phyloP scores from a whole-genome alignment of 371 early-diverging fungal species.

The Paraphysoderma sedebokerense region DNA sequence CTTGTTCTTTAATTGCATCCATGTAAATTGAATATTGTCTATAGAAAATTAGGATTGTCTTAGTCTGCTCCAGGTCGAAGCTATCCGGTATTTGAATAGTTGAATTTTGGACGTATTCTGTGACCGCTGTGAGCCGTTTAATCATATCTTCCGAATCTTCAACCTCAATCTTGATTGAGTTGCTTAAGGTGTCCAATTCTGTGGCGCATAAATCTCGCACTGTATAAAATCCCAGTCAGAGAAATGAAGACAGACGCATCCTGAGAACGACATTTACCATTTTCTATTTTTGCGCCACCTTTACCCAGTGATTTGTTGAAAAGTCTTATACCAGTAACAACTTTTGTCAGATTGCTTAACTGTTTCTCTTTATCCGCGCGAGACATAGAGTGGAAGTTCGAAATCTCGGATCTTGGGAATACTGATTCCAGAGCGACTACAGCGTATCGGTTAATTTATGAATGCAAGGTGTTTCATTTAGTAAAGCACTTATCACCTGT shows the following conservation, averaged over 20 bases:
- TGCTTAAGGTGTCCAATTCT: too few species aligned
- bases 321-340: slow-evolving; percentile 30
- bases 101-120: too few species aligned
- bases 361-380: slow-evolving; percentile 29
- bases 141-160: too few species aligned
- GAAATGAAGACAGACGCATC: too few species aligned
- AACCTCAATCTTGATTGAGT: too few species aligned
- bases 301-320: slow-evolving; percentile 34
- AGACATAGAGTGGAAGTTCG: slow-evolving; percentile 20
- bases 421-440: slow-evolving; percentile 35
- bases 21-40: slow-evolving; percentile 28
- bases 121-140: too few species aligned
- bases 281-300: slow-evolving; percentile 28
- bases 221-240: too few species aligned
- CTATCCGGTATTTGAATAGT: neutral
- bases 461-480: neutral
- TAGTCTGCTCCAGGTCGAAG: neutral
- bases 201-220: too few species aligned
- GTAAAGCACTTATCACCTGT: slow-evolving; percentile 13
- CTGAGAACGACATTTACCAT: slow-evolving; percentile 15
- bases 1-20: slow-evolving; percentile 27
- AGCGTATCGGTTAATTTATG: neutral
- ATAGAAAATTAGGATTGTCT: slow-evolving; percentile 1
- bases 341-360: slow-evolving; percentile 26
- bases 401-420: slow-evolving; percentile 31